phyloP scores from a whole-genome alignment of 2,329 filamentous ascomycete species.

The Microcyclospora pomicola region DNA sequence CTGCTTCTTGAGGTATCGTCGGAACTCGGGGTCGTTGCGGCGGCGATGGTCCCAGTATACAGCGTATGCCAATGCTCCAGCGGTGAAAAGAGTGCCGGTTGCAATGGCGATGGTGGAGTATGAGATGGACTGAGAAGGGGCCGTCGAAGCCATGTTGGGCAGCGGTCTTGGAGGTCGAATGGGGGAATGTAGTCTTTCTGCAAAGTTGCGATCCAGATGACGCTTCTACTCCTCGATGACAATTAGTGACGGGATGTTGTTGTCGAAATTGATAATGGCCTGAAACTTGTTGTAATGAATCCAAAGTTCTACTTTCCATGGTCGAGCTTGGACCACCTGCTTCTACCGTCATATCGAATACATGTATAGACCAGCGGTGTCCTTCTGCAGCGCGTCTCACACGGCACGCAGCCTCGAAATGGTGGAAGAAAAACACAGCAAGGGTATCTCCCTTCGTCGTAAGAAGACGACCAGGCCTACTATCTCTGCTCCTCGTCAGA shows the following conservation, averaged over 20 bases:
- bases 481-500: slow-evolving; percentile 47
- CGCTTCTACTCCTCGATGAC: too few species aligned
- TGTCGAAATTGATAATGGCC: too few species aligned
- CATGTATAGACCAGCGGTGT: too few species aligned
- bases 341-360: too few species aligned
- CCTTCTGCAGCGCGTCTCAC: too few species aligned
- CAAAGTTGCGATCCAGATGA: slow-evolving; percentile 1
- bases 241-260: slow-evolving; percentile 1
- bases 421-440: slow-evolving; percentile 35
- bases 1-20: slow-evolving; percentile 54
- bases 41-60: slow-evolving; percentile 54
- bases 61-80: slow-evolving; percentile 49
- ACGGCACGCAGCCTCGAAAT: too few species aligned
- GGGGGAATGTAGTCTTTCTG: too few species aligned
- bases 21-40: slow-evolving; percentile 49
- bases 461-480: slow-evolving; percentile 47
- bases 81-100: slow-evolving; percentile 42
- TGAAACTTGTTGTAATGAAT: too few species aligned
- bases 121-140: slow-evolving; percentile 29
- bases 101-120: slow-evolving; percentile 45
- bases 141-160: slow-evolving; percentile 22
- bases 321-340: too few species aligned
- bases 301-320: too few species aligned
- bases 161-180: too few species aligned
- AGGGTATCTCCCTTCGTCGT: slow-evolving; percentile 45